phyloP scores from a whole-genome alignment of 331 rosid species.

The Ulmus americana region DNA sequence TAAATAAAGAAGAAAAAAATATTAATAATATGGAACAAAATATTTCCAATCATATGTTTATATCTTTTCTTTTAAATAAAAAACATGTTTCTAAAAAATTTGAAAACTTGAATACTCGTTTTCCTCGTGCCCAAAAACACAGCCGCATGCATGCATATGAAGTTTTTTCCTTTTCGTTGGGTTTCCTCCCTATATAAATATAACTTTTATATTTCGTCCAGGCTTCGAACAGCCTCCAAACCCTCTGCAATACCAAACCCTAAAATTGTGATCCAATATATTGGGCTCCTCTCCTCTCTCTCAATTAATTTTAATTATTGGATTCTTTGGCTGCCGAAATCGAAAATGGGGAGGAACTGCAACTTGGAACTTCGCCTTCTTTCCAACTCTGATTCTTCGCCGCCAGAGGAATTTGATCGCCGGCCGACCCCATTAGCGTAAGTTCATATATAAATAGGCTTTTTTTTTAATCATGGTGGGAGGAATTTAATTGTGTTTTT shows the following conservation, averaged over 20 bases:
- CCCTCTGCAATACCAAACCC: not conserved
- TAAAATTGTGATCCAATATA: no score
- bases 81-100: not conserved
- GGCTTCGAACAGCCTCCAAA: not conserved
- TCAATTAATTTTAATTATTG: not conserved
- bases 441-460: conserved; percentile 5
- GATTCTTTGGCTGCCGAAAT: not conserved
- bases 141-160: not conserved
- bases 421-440: not conserved
- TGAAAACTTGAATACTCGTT: conserved; percentile 11
- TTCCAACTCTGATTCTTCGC: not conserved
- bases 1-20: not conserved
- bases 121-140: conserved; percentile 24
- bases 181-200: not conserved
- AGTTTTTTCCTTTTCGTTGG: not conserved
- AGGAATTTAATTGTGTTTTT: not conserved
- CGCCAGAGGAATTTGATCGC: not conserved
- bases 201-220: not conserved
- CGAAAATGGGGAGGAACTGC: conserved; percentile 1
- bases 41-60: no score
- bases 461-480: not conserved
- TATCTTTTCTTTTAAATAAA: no score
- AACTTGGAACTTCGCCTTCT: not conserved
- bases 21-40: not conserved
- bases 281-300: not conserved